Conservation (phyloP, 139 green algal species). For the Micromonas commoda region DNA sequence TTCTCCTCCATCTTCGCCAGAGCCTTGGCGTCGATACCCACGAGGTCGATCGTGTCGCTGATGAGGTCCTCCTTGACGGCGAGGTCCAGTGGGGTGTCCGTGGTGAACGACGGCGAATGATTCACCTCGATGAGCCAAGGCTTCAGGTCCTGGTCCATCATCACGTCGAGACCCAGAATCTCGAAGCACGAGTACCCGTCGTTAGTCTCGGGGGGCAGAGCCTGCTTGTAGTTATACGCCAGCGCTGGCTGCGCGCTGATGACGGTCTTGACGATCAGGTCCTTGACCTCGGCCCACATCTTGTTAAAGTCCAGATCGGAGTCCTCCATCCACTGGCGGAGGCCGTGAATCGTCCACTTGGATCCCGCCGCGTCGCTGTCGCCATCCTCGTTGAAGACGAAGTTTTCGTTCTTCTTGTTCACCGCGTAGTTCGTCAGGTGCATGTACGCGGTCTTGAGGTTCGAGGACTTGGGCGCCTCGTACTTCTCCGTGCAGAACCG, state of each 20-base stretch:
- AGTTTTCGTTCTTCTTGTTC: conserved; percentile 50
- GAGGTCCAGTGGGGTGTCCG: conserved; percentile 60
- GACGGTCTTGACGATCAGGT: conserved; percentile 58
- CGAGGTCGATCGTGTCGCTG: conserved; percentile 40
- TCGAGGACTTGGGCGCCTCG: conserved; percentile 44
- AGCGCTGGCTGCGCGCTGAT: conserved; percentile 63
- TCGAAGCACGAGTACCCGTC: conserved; percentile 71
- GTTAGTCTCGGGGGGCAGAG: conserved; percentile 44
- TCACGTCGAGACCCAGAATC: conserved; percentile 51
- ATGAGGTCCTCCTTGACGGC: conserved; percentile 46
- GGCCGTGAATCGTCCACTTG: conserved; percentile 44
- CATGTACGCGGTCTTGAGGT: conserved; percentile 48
- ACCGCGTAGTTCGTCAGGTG: conserved; percentile 71
- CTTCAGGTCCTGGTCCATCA: conserved; percentile 56
- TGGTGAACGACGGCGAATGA: conserved; percentile 67
- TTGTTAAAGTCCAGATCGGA: conserved; percentile 21
- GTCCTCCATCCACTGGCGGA: conserved; percentile 49
- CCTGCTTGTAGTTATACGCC: conserved; percentile 60
- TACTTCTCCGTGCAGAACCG: conserved; percentile 63
- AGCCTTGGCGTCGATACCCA: background rate
- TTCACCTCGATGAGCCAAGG: conserved; percentile 83
- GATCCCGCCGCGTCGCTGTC: conserved; percentile 29
- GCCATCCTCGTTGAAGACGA: conserved; percentile 35
- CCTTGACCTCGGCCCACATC: conserved; percentile 25
- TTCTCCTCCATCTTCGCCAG: background rate